phyloP scores from a whole-genome alignment of 495 filamentous ascomycete species.

The Aspergillus biplanus region DNA sequence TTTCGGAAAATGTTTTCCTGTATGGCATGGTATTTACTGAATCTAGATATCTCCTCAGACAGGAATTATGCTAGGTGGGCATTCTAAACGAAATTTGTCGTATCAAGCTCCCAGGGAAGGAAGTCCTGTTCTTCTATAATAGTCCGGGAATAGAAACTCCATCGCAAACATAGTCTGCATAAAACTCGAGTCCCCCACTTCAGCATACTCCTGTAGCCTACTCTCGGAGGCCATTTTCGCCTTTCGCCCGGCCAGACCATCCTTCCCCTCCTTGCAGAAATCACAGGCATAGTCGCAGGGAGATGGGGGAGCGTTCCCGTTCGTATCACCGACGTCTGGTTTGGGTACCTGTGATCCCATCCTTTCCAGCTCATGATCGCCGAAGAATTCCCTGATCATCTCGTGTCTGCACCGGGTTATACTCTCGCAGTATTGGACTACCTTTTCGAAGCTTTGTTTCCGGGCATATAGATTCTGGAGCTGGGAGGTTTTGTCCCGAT shows the following conservation, averaged over 20 bases:
- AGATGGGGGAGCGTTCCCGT: conserved; percentile 23
- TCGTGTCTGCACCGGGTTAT: conserved; percentile 74
- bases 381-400: conserved; percentile 80
- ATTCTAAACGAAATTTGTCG: too few species aligned
- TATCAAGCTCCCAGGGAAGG: not conserved
- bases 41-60: too few species aligned
- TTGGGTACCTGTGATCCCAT: conserved; percentile 44
- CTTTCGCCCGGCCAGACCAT: conserved; percentile 65
- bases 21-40: too few species aligned
- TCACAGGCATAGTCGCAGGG: conserved; percentile 88
- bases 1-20: too few species aligned
- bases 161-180: conserved; percentile 29
- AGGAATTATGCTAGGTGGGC: too few species aligned
- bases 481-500: conserved; percentile 24
- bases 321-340: conserved; percentile 15
- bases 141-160: conserved; percentile 21
- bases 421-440: conserved; percentile 82
- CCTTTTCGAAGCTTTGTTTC: conserved; percentile 52
- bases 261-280: conserved; percentile 75
- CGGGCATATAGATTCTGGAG: conserved; percentile 45
- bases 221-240: conserved; percentile 36
- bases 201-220: conserved; percentile 21
- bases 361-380: conserved; percentile 57
- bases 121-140: not conserved
- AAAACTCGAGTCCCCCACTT: conserved; percentile 16